Evolutionary conservation across 2,329 filamentous ascomycete species (phyloP).

Genomic region (Aotearoamyces nothofagi): DNA sequence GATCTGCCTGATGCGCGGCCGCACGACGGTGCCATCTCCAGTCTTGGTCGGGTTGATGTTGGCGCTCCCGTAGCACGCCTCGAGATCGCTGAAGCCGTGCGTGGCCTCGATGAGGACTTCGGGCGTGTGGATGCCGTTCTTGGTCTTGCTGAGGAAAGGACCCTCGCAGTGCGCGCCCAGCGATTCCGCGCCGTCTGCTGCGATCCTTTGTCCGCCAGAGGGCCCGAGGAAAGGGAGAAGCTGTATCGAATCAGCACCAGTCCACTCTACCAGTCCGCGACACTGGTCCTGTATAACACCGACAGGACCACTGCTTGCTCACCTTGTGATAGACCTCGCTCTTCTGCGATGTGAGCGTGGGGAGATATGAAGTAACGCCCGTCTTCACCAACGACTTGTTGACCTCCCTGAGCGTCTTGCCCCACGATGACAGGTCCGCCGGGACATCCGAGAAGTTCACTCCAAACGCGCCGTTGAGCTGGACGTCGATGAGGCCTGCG

Average conservation of each 20-base stretch:
- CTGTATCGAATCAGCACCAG: constrained; percentile 17
- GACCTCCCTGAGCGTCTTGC: constrained; percentile 53
- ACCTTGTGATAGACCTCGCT: constrained; percentile 72
- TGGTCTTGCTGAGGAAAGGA: constrained; percentile 68
- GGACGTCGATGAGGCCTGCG: constrained; percentile 78
- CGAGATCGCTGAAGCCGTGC: constrained; percentile 47
- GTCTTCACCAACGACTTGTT: constrained; percentile 60
- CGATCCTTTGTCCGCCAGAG: constrained; percentile 41
- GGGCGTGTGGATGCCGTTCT: constrained; percentile 74
- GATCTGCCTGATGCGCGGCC: constrained; percentile 51
- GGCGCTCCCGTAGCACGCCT: constrained; percentile 53
- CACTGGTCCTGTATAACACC: neutral
- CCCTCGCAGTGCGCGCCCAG: constrained; percentile 86
- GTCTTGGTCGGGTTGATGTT: constrained; percentile 38
- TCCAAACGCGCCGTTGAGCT: constrained; percentile 83
- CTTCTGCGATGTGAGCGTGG: constrained; percentile 69
- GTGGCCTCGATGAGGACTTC: constrained; percentile 51
- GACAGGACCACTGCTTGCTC: constrained; percentile 3
- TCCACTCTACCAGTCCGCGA: neutral
- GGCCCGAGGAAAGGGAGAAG: constrained; percentile 66
- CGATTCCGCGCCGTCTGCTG: constrained; percentile 65
- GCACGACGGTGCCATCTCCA: constrained; percentile 18
- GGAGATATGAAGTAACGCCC: constrained; percentile 77
- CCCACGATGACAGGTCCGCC: constrained; percentile 52
- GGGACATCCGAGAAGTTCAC: constrained; percentile 80